These are phyloP conservation scores for Bruguiera gymnorhiza DNA, from an alignment of 345 rosid genomes.

Conservation along the genomic window DNA sequence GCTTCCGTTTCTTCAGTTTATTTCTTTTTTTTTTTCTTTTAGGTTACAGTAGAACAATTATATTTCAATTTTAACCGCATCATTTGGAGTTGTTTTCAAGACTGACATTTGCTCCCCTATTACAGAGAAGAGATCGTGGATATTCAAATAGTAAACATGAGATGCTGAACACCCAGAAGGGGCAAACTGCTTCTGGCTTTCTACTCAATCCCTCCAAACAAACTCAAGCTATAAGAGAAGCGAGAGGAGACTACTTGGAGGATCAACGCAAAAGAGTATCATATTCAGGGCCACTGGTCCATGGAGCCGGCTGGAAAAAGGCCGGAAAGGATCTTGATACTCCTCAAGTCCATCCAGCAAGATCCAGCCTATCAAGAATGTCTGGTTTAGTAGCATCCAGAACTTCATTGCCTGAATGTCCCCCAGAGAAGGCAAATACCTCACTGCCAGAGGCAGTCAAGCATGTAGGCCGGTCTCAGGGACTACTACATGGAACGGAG, in stretches of 20 bases:
- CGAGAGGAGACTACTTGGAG: conserved; percentile 34
- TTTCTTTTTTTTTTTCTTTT: neutral
- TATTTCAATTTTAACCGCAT: neutral
- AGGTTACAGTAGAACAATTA: neutral
- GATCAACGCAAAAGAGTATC: conserved; percentile 40
- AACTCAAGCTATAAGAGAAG: conserved; percentile 32
- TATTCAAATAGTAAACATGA: conserved; percentile 34
- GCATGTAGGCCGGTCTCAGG: conserved; percentile 26
- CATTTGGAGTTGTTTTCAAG: neutral
- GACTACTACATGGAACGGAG: conserved; percentile 25
- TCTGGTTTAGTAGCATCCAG: conserved; percentile 52
- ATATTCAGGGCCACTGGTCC: conserved; percentile 58
- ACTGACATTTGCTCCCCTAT: conserved; percentile 1
- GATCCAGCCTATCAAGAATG: conserved; percentile 37
- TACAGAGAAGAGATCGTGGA: conserved; percentile 40
- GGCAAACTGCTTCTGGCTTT: conserved; percentile 37
- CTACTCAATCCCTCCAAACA: conserved; percentile 38
- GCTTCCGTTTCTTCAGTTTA: neutral
- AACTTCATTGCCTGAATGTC: conserved; percentile 35
- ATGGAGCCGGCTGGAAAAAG: conserved; percentile 34
- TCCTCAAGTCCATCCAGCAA: conserved; percentile 19
- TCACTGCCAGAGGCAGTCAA: conserved; percentile 27
- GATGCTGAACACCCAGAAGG: conserved; percentile 26
- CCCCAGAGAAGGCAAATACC: conserved; percentile 26
- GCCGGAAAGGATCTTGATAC: conserved; percentile 32